phyloP scores from a whole-genome alignment of 345 rosid species.

The Hirschfeldia incana region DNA sequence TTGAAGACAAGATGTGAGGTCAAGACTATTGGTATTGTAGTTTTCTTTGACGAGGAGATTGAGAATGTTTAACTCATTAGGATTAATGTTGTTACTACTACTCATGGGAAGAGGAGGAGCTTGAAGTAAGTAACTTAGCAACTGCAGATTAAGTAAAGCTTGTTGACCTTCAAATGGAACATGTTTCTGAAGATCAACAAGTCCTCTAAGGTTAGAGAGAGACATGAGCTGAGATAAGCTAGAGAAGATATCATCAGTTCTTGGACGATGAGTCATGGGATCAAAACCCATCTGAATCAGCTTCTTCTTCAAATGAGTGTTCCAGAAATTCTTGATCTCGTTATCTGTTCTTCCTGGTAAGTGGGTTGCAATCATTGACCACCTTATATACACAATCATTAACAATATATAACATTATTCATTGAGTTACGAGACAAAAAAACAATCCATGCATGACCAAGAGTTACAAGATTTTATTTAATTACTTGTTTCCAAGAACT shows the following conservation, averaged over 20 bases:
- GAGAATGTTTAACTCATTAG: slow-evolving; percentile 32
- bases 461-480: not conserved
- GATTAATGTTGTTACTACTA: slow-evolving; percentile 15
- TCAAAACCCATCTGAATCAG: slow-evolving; percentile 84
- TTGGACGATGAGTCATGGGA: slow-evolving; percentile 75
- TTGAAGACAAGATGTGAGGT: slow-evolving; percentile 27
- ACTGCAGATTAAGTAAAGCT: slow-evolving; percentile 26
- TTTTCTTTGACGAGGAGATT: not conserved
- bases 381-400: slow-evolving; percentile 44
- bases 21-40: not conserved
- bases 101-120: slow-evolving; percentile 23
- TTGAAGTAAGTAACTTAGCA: slow-evolving; percentile 32
- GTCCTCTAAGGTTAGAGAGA: slow-evolving; percentile 35
- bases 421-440: not conserved
- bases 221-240: slow-evolving; percentile 41
- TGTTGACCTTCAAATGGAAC: slow-evolving; percentile 33
- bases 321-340: slow-evolving; percentile 83
- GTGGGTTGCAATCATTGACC: slow-evolving; percentile 76
- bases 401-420: not conserved
- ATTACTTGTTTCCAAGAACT: slow-evolving; percentile 79
- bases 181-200: slow-evolving; percentile 32
- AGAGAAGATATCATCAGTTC: slow-evolving; percentile 47
- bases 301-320: slow-evolving; percentile 79
- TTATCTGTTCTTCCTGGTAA: slow-evolving; percentile 83
- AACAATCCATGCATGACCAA: not conserved